Evolutionary conservation across 2,329 filamentous ascomycete species (phyloP).

Genomic region (Phoma herbarum): DNA sequence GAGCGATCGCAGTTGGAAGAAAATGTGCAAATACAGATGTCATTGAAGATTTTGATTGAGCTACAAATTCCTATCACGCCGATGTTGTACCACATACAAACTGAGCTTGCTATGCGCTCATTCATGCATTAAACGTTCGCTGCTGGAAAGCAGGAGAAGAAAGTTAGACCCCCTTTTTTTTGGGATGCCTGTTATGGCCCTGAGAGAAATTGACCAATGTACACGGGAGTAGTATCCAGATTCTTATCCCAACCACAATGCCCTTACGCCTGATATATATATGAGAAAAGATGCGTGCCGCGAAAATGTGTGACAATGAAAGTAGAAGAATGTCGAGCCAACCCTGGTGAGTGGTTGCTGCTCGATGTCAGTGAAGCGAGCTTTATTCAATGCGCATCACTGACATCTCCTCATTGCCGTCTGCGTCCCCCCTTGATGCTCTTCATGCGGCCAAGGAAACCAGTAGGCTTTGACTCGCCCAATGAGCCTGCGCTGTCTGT

Average conservation of each 20-base stretch:
- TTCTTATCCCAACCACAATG: constrained; percentile 23
- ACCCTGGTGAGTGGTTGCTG: constrained; percentile 6
- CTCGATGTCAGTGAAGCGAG: neutral
- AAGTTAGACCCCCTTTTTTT: constrained; percentile 15
- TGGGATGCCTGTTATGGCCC: constrained; percentile 15
- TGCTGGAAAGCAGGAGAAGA: constrained; percentile 16
- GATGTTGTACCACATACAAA: constrained; percentile 17
- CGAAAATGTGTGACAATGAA: constrained; percentile 29
- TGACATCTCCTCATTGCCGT: constrained; percentile 36
- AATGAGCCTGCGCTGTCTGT: constrained; percentile 43
- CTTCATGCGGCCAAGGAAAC: constrained; percentile 51
- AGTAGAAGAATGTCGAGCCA: constrained; percentile 22
- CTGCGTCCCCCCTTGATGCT: constrained; percentile 50
- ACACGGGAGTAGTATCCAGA: constrained; percentile 41
- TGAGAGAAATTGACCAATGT: constrained; percentile 26
- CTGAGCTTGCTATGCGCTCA: constrained; percentile 14
- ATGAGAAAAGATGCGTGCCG: constrained; percentile 26
- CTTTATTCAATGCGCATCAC: neutral
- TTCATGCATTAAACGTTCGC: constrained; percentile 22
- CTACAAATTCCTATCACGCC: constrained; percentile 20
- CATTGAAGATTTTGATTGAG: constrained; percentile 18
- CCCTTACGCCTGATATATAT: constrained; percentile 29
- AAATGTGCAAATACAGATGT: neutral
- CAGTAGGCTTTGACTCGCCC: constrained; percentile 39
- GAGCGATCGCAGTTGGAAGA: neutral